Base-by-base conservation (phyloP, 1,284 basidiomycete genomes). In the Sphaerobolus stellatus region DNA sequence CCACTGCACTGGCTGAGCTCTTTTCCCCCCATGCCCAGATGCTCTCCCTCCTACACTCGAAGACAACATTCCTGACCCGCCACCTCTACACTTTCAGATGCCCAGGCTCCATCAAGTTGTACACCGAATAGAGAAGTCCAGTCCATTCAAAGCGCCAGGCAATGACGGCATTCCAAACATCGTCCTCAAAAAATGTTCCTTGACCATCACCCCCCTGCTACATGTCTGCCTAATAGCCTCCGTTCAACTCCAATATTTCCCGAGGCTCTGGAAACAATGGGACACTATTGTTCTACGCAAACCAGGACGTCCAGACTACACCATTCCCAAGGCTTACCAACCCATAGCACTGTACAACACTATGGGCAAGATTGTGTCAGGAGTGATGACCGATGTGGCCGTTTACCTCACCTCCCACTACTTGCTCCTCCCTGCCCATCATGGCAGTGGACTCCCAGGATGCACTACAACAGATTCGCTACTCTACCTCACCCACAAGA, bases 281-380 rank as follows among this genome's bases (percentile, higher is more conserved):
- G 20, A 56, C 5, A 44, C 50, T 5, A 41, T 60, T 7, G 50
- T 52, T 4, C 25, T 61, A 6, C 46, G 50, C 3, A 60, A 61
- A 31, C 58, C 60, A 3, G 43, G 45, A 14, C 54, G 56, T 7
- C 45, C 53, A 2, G 58, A 54, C 45, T 58, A 59, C 43, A 38
- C 55, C 5, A 18, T 29, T 9, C 56, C 60, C 5, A 38, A 45
- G 11, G 33, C 58, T 4, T 61, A 56, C 45, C 40, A 58, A 2
- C 59, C 54, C 16, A 56, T 61, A 18, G 34, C 48, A 14, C 57
- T 61, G 18, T 49, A 54, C 22, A 41, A 58, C 5, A 51, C 52
- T n/a, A 44, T 60, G 2, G 44, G 48, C 11, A 61, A 61, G 36
- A 31, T 60, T 4, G 28, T 60, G 5, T 54, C 60, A 28, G 45